phyloP scores from a whole-genome alignment of 1,284 basidiomycete genomes.

The Pascua guehoae region DNA sequence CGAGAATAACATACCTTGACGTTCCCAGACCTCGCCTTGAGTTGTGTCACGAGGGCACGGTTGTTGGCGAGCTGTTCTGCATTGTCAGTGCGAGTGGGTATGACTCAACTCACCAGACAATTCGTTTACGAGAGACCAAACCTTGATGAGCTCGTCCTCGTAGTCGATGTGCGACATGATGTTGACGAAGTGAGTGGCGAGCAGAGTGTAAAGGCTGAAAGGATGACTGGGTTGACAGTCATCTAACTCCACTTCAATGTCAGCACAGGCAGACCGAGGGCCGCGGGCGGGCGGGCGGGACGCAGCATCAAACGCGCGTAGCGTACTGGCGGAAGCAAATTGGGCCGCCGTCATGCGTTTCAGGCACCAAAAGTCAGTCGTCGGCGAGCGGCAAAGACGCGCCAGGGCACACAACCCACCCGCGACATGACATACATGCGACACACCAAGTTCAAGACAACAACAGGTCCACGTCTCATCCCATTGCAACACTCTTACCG shows the following conservation, averaged over 20 bases:
- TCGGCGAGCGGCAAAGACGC: background rate
- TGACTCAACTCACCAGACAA: slow-evolving; percentile 50
- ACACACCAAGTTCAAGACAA: background rate
- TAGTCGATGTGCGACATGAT: slow-evolving; percentile 34
- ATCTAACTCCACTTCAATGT: background rate
- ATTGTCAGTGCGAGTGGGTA: background rate
- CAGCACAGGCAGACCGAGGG: no score
- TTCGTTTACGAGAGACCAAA: slow-evolving; percentile 76
- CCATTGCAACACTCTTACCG: background rate
- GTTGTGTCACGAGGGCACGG: slow-evolving; percentile 66
- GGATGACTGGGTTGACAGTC: background rate
- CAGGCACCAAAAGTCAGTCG: background rate
- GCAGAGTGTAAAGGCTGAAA: background rate
- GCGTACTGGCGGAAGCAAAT: no score
- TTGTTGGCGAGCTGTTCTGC: slow-evolving; percentile 83
- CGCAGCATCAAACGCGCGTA: no score
- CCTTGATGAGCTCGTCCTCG: slow-evolving; percentile 66
- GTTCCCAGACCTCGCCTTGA: slow-evolving; percentile 70
- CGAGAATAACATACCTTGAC: slow-evolving; percentile 63
- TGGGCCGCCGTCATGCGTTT: no score
- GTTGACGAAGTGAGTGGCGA: background rate
- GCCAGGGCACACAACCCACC: background rate
- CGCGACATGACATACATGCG: background rate
- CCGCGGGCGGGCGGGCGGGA: no score
- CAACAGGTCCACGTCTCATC: background rate